Percentiles rank a stretch among this genome's conserved stretches.
Conservation (phyloP, 257 asterid species). For the Solanum microdontum region DNA sequence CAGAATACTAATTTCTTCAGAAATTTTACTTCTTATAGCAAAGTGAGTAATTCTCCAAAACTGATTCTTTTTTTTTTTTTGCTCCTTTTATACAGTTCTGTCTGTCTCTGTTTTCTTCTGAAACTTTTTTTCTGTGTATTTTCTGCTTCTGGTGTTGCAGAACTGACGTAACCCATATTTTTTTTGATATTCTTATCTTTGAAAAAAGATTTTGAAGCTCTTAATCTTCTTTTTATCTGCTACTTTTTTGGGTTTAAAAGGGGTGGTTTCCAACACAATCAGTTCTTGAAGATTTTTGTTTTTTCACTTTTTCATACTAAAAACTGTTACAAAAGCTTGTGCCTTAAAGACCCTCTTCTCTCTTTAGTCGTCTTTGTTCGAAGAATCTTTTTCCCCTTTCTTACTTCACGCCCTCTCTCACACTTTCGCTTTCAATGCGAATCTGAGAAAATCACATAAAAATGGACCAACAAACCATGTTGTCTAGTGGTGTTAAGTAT, state of each 20-base stretch:
- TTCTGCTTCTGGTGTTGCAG: background rate
- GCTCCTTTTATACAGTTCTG: conserved; percentile 8
- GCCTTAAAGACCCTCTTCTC: conserved; percentile 23
- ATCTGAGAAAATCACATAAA: conserved; percentile 28
- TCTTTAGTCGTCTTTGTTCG: conserved; percentile 36
- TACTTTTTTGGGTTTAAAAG: background rate
- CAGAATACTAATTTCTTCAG: background rate
- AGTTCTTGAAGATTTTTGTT: background rate
- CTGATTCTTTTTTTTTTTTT: background rate
- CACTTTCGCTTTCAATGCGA: conserved; percentile 52
- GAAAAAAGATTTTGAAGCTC: background rate
- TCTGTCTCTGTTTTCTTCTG: background rate
- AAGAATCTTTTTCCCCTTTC: conserved; percentile 11
- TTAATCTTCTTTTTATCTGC: background rate
- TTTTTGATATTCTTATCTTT: background rate
- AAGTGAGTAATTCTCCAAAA: conserved; percentile 8
- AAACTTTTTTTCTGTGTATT: background rate
- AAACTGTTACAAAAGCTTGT: conserved; percentile 11
- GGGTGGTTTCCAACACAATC: background rate
- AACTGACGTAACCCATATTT: background rate
- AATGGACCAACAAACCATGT: conserved; percentile 18
- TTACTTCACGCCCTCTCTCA: conserved; percentile 8
- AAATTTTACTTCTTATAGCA: background rate
- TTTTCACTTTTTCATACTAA: background rate
- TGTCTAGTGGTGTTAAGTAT: conserved; percentile 33